Evolutionary conservation across 345 rosid genomes (phyloP).

Genomic region (Citrus cavaleriei): DNA sequence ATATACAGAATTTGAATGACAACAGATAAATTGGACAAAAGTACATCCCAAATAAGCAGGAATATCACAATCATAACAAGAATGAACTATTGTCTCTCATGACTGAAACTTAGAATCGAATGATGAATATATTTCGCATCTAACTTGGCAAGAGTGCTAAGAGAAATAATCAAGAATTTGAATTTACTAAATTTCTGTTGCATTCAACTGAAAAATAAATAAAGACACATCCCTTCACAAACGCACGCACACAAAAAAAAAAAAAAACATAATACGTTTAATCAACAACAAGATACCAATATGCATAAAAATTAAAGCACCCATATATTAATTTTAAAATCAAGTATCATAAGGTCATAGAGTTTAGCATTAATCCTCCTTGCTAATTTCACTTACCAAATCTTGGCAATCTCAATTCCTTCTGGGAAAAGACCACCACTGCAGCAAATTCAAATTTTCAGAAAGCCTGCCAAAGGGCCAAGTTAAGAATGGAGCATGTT

Average conservation of each 20-base stretch:
- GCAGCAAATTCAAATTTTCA: slow-evolving; percentile 48
- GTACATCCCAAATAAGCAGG: neutral
- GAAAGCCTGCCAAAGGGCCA: slow-evolving; percentile 24
- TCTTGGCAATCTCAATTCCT: slow-evolving; percentile 92
- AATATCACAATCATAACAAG: neutral
- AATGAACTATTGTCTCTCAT: neutral
- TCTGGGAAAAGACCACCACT: slow-evolving; percentile 97
- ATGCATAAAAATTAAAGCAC: neutral
- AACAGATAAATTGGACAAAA: neutral
- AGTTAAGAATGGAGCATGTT: slow-evolving; percentile 16
- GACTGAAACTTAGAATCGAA: neutral
- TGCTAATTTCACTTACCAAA: slow-evolving; percentile 57
- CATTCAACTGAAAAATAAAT: neutral
- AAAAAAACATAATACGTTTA: neutral
- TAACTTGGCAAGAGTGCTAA: neutral
- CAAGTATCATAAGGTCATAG: neutral
- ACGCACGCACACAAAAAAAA: no score
- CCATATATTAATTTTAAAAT: neutral
- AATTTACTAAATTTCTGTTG: neutral
- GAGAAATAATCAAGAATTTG: neutral
- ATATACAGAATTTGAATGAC: neutral
- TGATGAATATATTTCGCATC: neutral
- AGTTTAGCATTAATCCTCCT: neutral
- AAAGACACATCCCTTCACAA: neutral
- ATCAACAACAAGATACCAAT: neutral